Evolutionary conservation across 305 asterid genomes (phyloP).

Genomic region (Fraxinus albicans): DNA sequence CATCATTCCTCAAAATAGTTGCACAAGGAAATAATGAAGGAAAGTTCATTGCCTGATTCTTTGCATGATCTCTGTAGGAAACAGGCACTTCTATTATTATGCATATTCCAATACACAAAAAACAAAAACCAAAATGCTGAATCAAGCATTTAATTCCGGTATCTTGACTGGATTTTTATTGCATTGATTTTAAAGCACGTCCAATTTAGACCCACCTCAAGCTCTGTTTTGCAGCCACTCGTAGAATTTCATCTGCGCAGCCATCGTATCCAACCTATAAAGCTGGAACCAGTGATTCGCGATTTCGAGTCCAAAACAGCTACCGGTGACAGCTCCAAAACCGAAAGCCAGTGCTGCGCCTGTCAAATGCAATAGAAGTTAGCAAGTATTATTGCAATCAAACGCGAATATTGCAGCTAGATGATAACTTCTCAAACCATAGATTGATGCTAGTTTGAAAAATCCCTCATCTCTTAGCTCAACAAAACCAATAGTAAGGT

Average conservation of each 20-base stretch:
- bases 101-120: background rate
- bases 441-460: background rate
- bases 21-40: background rate
- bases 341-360: constrained; percentile 77
- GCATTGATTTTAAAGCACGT: constrained; percentile 9
- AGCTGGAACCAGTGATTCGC: constrained; percentile 81
- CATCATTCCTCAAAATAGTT: background rate
- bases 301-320: constrained; percentile 74
- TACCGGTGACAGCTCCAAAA: constrained; percentile 74
- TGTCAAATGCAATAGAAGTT: constrained; percentile 23
- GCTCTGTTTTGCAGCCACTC: constrained; percentile 90
- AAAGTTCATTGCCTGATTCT: background rate
- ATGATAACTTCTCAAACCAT: background rate
- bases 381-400: background rate
- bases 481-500: background rate
- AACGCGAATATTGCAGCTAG: background rate
- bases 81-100: background rate
- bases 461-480: background rate
- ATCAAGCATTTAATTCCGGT: background rate
- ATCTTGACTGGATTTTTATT: constrained; percentile 25
- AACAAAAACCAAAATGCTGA: background rate
- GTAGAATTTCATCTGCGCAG: constrained; percentile 78
- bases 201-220: constrained; percentile 24
- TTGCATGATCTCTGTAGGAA: background rate
- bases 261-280: constrained; percentile 60